phyloP scores from a whole-genome alignment of 1,139 yeast species.

The Nakaseomyces kungkrabaensis region DNA sequence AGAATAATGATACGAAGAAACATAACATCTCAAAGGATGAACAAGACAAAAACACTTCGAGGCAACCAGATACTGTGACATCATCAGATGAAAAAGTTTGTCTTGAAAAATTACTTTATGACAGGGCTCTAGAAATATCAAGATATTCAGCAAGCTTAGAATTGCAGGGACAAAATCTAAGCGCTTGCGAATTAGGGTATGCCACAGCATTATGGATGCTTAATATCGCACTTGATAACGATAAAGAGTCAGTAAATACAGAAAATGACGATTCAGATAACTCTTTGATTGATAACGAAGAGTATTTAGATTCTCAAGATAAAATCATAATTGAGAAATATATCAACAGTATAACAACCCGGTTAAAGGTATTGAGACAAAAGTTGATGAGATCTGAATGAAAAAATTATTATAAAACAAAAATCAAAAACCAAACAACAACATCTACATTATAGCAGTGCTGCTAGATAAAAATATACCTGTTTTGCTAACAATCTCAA shows the following conservation, averaged over 20 bases:
- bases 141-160: conserved; percentile 86
- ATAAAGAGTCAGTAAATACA: background rate
- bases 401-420: too few relatives aligned
- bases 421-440: too few relatives aligned
- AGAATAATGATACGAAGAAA: background rate
- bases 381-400: conserved; percentile 10
- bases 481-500: too few relatives aligned
- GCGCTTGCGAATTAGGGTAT: conserved; percentile 78
- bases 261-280: conserved; percentile 7
- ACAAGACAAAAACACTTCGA: background rate
- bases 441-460: too few relatives aligned
- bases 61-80: conserved; percentile 5
- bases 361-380: conserved; percentile 47
- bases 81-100: conserved; percentile 32
- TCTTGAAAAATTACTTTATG: conserved; percentile 81
- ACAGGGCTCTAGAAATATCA: conserved; percentile 87
- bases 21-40: background rate
- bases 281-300: conserved; percentile 10
- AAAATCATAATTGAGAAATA: conserved; percentile 65
- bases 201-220: conserved; percentile 94
- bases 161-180: conserved; percentile 61
- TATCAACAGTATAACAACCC: conserved; percentile 60
- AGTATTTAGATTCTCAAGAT: conserved; percentile 57
- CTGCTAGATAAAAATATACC: too few relatives aligned
- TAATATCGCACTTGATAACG: conserved; percentile 55